Conservation (phyloP, 164 flowering plant species). For the Vitis labrusca region DNA sequence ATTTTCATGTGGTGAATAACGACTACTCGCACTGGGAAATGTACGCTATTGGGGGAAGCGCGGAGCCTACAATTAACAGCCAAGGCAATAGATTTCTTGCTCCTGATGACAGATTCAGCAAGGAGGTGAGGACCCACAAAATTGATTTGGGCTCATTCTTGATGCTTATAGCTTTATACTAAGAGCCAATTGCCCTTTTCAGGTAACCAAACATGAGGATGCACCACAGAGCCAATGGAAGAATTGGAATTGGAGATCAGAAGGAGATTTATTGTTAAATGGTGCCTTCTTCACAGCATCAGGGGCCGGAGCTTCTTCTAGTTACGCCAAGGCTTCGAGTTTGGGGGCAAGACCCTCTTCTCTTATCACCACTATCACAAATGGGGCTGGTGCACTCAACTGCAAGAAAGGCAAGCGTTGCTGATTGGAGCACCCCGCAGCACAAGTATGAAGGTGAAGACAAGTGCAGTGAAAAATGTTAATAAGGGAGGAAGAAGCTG, state of each 20-base stretch:
- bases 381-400: conserved; percentile 48
- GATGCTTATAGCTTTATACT: no score
- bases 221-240: conserved; percentile 54
- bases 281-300: conserved; percentile 73
- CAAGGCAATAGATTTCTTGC: conserved; percentile 86
- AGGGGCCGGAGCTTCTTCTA: conserved; percentile 62
- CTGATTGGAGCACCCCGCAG: conserved; percentile 10
- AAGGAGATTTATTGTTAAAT: conserved; percentile 70
- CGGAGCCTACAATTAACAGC: conserved; percentile 75
- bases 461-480: conserved; percentile 5
- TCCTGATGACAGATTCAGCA: conserved; percentile 40
- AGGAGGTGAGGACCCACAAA: conserved; percentile 45
- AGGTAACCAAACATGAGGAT: conserved; percentile 76
- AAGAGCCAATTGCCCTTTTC: neutral
- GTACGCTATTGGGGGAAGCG: conserved; percentile 93
- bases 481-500: neutral
- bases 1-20: conserved; percentile 84
- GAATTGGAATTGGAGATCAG: conserved; percentile 80
- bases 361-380: conserved; percentile 48
- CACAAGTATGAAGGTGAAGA: no score
- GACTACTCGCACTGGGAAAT: conserved; percentile 83
- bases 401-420: conserved; percentile 69
- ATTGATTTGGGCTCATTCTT: no score
- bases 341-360: conserved; percentile 63
- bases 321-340: conserved; percentile 72